Conservation (phyloP, 352 stramenopile genomes). For the Saprolegnia diclina region DNA sequence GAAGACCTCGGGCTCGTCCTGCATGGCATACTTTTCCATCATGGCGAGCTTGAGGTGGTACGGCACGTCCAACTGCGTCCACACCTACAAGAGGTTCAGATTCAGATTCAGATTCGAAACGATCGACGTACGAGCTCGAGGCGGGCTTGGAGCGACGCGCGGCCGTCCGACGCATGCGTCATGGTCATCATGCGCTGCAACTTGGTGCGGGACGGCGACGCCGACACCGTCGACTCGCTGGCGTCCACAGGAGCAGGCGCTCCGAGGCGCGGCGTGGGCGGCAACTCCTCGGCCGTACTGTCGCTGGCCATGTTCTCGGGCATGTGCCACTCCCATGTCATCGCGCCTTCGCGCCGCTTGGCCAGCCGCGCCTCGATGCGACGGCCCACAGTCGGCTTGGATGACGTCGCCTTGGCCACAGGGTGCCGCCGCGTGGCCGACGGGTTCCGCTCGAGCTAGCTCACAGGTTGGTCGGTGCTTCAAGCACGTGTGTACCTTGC, state of each 20-base stretch:
- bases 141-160: constrained; percentile 38
- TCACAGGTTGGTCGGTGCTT: neutral
- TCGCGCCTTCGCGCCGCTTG: neutral
- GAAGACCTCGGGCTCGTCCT: constrained; percentile 44
- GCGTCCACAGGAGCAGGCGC: neutral
- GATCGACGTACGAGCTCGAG: constrained; percentile 35
- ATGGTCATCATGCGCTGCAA: neutral
- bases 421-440: neutral
- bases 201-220: neutral
- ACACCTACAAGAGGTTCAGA: constrained; percentile 35
- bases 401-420: neutral
- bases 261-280: neutral
- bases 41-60: constrained; percentile 57
- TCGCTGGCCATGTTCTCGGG: neutral
- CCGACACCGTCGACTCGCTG: neutral
- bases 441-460: neutral
- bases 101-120: neutral
- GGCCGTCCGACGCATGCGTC: neutral
- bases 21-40: constrained; percentile 54
- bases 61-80: constrained; percentile 50
- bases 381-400: neutral
- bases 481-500: neutral
- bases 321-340: constrained; percentile 23
- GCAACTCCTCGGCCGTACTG: neutral
- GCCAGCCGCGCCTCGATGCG: neutral